phyloP scores from a whole-genome alignment of 2,329 filamentous ascomycete species.

The Sporothrix brasiliensis region DNA sequence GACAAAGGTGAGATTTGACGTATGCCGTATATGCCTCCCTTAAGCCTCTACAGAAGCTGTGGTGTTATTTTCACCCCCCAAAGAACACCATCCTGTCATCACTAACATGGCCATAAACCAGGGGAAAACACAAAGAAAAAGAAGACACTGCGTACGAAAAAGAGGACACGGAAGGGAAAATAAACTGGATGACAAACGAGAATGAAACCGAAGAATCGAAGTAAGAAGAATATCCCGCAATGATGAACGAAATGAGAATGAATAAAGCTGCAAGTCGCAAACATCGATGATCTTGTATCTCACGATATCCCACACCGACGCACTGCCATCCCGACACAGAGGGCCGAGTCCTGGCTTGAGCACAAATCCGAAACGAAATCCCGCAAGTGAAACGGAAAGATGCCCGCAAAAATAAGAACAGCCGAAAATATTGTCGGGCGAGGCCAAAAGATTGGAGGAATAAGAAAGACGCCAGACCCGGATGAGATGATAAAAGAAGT shows the following conservation, averaged over 20 bases:
- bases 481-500: background rate
- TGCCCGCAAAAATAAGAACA: too few relatives aligned
- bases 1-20: slow-evolving; percentile 12
- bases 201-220: background rate
- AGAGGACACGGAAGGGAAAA: background rate
- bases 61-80: background rate
- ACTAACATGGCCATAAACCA: background rate
- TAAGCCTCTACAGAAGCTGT: background rate
- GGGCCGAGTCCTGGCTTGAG: background rate
- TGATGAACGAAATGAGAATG: background rate
- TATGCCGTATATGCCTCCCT: background rate
- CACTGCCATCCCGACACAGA: background rate
- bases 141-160: background rate
- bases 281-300: background rate
- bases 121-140: background rate
- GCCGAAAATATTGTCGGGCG: background rate
- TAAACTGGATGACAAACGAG: background rate
- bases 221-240: background rate
- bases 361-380: background rate
- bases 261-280: slow-evolving; percentile 9
- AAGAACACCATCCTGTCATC: background rate
- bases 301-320: background rate
- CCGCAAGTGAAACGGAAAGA: background rate
- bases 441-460: too few relatives aligned
- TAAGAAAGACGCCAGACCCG: background rate